These are phyloP conservation scores for Perilla frutescens DNA, from an alignment of 257 asterid species.

Conservation along the genomic window DNA sequence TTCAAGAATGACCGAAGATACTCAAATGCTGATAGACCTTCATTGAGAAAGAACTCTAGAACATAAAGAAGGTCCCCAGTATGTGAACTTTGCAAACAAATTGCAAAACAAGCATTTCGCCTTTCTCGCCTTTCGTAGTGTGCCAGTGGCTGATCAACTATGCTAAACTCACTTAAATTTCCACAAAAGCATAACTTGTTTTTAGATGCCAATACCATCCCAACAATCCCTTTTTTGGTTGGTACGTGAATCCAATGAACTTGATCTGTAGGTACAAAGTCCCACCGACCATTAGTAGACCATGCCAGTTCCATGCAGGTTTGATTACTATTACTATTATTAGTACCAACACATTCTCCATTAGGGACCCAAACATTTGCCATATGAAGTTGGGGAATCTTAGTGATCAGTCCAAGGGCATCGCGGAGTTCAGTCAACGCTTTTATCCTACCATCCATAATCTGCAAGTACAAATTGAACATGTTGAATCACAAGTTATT, in stretches of 20 bases:
- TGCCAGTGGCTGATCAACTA: constrained; percentile 18
- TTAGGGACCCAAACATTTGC: constrained; percentile 1
- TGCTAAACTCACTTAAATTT: constrained; percentile 7
- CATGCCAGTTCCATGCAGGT: neutral
- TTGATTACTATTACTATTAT: neutral
- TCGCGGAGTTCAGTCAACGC: neutral
- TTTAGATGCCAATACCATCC: neutral
- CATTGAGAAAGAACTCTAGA: neutral
- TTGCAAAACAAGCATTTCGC: neutral
- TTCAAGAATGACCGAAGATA: too few species aligned
- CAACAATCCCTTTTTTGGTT: constrained; percentile 8
- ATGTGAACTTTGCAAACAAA: constrained; percentile 20
- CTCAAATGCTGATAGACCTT: too few species aligned
- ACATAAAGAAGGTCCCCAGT: constrained; percentile 5
- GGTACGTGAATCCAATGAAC: neutral
- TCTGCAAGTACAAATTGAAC: too few species aligned
- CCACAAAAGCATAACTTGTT: neutral
- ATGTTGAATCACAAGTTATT: neutral
- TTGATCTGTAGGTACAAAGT: neutral
- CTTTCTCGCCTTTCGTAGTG: neutral
- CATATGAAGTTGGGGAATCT: neutral
- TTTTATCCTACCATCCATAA: neutral
- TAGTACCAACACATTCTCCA: neutral
- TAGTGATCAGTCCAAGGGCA: neutral
- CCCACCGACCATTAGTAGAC: neutral